These are phyloP conservation scores for Xerocomellus intermedius DNA, from an alignment of 768 basidiomycete species.

Conservation along the genomic window DNA sequence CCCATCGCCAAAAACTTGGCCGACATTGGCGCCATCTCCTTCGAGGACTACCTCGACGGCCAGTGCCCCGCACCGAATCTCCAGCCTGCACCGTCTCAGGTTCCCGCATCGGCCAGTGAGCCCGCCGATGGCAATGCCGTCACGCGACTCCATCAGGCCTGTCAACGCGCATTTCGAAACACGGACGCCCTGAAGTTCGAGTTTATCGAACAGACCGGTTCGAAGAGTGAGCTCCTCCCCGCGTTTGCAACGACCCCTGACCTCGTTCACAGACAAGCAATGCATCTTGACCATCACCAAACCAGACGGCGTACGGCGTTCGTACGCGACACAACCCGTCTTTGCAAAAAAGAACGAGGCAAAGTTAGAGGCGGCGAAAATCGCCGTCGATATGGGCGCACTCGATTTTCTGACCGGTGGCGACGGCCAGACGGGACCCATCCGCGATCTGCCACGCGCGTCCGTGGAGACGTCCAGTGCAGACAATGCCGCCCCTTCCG, in stretches of 20 bases:
- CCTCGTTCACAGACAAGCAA: conserved; percentile 43
- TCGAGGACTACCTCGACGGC: conserved; percentile 28
- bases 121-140: conserved; percentile 24
- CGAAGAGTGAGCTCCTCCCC: conserved; percentile 33
- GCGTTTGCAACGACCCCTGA: conserved; percentile 1
- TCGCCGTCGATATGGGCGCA: conserved; percentile 60
- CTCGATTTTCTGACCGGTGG: conserved; percentile 55
- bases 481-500: background rate
- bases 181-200: conserved; percentile 46
- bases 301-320: conserved; percentile 48
- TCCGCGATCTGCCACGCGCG: conserved; percentile 33
- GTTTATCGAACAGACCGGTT: conserved; percentile 40
- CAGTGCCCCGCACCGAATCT: background rate
- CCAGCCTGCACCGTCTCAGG: background rate
- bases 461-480: background rate
- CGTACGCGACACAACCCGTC: conserved; percentile 50
- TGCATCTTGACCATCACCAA: conserved; percentile 62
- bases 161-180: conserved; percentile 42
- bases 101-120: background rate
- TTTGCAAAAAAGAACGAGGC: conserved; percentile 52
- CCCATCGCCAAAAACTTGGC: conserved; percentile 26
- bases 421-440: conserved; percentile 39
- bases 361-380: conserved; percentile 47
- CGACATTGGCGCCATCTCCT: conserved; percentile 27
- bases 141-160: conserved; percentile 41